Evolutionary conservation across 1,284 basidiomycete species (phyloP).

Genomic region (Sporisorium graminicola): DNA sequence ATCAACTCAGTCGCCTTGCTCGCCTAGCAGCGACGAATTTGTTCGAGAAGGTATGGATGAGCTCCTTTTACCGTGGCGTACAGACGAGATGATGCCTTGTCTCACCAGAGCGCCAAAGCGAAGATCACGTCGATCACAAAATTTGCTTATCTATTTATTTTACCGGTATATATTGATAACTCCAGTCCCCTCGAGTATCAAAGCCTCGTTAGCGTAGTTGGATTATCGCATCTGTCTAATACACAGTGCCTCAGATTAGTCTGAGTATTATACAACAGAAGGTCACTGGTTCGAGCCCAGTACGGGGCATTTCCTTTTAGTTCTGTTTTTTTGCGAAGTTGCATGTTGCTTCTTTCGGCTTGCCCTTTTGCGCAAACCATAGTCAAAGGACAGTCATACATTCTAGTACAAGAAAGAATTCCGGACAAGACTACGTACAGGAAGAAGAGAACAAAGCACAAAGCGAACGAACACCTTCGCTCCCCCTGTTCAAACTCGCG

Average conservation of each 20-base stretch:
- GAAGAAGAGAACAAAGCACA: not conserved
- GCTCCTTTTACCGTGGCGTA: not conserved
- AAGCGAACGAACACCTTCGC: not conserved
- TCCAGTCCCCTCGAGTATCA: no score
- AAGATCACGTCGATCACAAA: conserved; percentile 15
- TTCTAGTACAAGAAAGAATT: no score
- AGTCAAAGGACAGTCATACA: no score
- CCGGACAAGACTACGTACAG: not conserved
- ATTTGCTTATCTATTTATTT: no score
- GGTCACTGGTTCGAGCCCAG: conserved; percentile 60
- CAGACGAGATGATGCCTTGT: not conserved
- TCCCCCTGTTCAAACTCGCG: conserved; percentile 5
- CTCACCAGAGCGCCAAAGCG: not conserved
- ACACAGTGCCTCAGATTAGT: conserved; percentile 24
- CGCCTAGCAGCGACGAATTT: no score
- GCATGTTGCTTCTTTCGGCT: no score
- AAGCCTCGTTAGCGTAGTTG: conserved; percentile 54
- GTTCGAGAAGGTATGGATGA: no score
- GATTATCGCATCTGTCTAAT: conserved; percentile 52
- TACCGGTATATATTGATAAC: no score
- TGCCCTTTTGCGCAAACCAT: no score
- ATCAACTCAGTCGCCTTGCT: no score
- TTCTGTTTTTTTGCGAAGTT: not conserved
- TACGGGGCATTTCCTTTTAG: conserved; percentile 43
- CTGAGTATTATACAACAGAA: conserved; percentile 46